A percentile compares a stretch with the other conserved stretches of the same genome.
These are phyloP conservation scores for Castanea mollissima DNA, from an alignment of 306 rosid genomes.

Conservation along the genomic window DNA sequence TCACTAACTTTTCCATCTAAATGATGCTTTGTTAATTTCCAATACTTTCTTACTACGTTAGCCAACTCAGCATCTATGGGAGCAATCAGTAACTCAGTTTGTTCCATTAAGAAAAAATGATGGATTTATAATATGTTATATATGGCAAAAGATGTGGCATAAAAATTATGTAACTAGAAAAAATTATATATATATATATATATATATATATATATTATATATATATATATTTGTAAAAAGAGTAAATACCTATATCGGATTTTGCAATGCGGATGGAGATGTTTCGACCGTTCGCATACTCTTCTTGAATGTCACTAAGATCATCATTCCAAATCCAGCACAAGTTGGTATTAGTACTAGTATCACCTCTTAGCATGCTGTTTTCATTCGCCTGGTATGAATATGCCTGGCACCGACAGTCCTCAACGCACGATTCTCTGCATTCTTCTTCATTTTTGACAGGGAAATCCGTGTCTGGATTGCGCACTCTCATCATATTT, in stretches of 20 bases:
- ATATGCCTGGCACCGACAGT: conserved; percentile 36
- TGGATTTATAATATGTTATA: no score
- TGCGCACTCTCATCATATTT: background rate
- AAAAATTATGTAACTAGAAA: no score
- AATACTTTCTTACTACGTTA: no score
- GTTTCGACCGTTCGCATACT: background rate
- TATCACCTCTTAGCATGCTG: background rate
- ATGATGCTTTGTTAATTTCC: no score
- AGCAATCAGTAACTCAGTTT: no score
- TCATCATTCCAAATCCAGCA: conserved; percentile 28
- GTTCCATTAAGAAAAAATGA: no score
- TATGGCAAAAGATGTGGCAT: no score
- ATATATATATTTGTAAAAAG: no score
- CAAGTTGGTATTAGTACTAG: rapidly evolving
- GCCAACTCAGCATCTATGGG: no score
- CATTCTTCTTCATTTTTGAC: conserved; percentile 23
- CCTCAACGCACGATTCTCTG: background rate
- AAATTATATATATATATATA: no score
- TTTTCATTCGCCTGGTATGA: conserved; percentile 5
- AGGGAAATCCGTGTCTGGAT: rapidly evolving
- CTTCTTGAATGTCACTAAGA: conserved; percentile 25
- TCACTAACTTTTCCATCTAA: no score
- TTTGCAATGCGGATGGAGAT: conserved; percentile 17
- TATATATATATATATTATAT: no score
- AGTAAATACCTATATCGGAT: conserved; percentile 37